Evolutionary conservation across 768 basidiomycete species (phyloP), one percentile per base, ranked within the genome.

Genomic region (Collybiopsis confluens): DNA sequence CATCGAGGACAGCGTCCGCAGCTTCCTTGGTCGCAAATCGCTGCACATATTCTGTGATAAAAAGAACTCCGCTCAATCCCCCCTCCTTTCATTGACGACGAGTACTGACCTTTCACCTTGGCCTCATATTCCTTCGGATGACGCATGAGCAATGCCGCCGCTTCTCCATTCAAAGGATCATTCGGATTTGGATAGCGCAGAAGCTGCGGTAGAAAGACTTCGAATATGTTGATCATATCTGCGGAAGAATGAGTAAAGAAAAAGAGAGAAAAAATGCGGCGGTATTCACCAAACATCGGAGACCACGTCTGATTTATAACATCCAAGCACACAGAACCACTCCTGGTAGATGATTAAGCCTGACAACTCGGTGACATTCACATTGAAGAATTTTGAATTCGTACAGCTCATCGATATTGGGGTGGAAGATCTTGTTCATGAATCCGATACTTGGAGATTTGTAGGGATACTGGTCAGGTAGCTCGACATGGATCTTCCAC

Each of bases 361-460:
- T 53, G 62, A 55, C 6, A 11, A 45, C 15, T 45, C 51, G 26
- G 35, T 33, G 42, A 21, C 4, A 20, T 50, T n/a, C n/a, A n/a
- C n/a, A n/a, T 54, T 41, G n/a, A 38, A 33, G 37, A 45, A 52
- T 56, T n/a, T n/a, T n/a, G n/a, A 40, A 23, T 33, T 76, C 92
- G 65, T 68, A 98, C 89, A 97, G 75, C 71, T 99, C 97, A 72
- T 99, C 97, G 64, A 99, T 99, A 66, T 99, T 99, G 18, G 97
- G 97, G 63, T 98, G 97, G 68, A 97, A 98, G 69, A 99, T 98
- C 88, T 98, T 98, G 82, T 99, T 99, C 92, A 97, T 95, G 73
- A 99, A 99, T 1, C 97, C 97, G 61, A 99, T 99, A 66, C 92
- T 94, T 4, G 97, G 97, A 26, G 92, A 96, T 72, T 98, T 98